A percentile compares a stretch with the other conserved stretches of the same genome.
Evolutionary conservation across 2,329 filamentous ascomycete genomes (phyloP).

Genomic region (Herpotrichia juniperi): DNA sequence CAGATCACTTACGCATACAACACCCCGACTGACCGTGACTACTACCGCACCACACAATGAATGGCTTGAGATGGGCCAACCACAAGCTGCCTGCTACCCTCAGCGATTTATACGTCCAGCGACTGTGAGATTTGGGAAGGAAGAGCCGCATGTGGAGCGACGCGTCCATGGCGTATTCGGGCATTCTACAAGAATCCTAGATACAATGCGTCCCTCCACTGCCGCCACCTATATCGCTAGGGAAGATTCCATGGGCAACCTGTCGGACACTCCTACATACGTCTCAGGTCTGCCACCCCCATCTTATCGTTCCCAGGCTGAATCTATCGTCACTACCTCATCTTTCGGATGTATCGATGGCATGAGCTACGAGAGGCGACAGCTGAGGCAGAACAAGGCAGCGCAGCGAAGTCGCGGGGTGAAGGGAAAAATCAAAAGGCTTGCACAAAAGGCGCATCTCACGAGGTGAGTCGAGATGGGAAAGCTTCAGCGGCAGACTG

Average conservation of each 20-base stretch:
- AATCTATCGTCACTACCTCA: constrained; percentile 37
- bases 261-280: constrained; percentile 42
- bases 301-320: constrained; percentile 39
- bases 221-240: constrained; percentile 19
- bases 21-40: constrained; percentile 12
- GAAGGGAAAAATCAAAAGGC: constrained; percentile 34
- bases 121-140: constrained; percentile 17
- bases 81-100: constrained; percentile 6
- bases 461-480: constrained; percentile 2
- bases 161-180: constrained; percentile 20
- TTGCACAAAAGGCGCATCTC: constrained; percentile 29
- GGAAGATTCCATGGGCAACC: constrained; percentile 37
- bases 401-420: constrained; percentile 24
- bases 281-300: constrained; percentile 38
- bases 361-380: constrained; percentile 32
- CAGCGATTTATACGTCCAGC: constrained; percentile 14
- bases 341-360: constrained; percentile 45
- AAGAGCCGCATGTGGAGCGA: constrained; percentile 22
- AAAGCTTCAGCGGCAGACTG: neutral
- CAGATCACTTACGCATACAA: constrained; percentile 10
- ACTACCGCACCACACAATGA: constrained; percentile 3
- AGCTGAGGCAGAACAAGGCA: constrained; percentile 32
- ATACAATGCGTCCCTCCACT: constrained; percentile 20
- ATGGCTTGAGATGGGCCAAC: constrained; percentile 5
- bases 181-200: constrained; percentile 12